Conservation (phyloP, 2,329 filamentous ascomycete species). For the Aspergillus sp. region DNA sequence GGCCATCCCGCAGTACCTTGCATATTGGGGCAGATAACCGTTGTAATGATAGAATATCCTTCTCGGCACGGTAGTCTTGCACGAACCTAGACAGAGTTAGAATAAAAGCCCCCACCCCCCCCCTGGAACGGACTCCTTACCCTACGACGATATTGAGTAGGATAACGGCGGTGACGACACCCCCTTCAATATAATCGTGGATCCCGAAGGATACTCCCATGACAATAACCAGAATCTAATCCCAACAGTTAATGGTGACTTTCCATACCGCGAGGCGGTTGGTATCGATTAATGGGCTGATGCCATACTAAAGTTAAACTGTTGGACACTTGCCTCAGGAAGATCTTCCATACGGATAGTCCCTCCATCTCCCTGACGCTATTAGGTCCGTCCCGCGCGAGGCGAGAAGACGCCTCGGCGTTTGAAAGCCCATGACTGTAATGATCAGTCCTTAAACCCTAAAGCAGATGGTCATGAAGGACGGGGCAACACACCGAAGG, state of each 20-base stretch:
- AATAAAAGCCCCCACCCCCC: background rate
- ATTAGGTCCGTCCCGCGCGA: slow-evolving; percentile 68
- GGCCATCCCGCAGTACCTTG: slow-evolving; percentile 57
- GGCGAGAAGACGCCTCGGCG: slow-evolving; percentile 64
- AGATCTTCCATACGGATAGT: slow-evolving; percentile 71
- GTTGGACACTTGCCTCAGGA: slow-evolving; percentile 75
- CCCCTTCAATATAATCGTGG: slow-evolving; percentile 58
- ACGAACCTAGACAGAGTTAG: slow-evolving; percentile 43
- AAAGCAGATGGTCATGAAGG: background rate
- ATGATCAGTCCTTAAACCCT: background rate
- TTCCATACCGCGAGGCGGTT: background rate
- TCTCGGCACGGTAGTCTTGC: slow-evolving; percentile 61
- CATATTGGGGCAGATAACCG: slow-evolving; percentile 58
- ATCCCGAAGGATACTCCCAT: slow-evolving; percentile 64
- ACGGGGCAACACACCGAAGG: slow-evolving; percentile 21
- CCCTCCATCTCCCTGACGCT: slow-evolving; percentile 69
- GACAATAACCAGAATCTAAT: slow-evolving; percentile 70
- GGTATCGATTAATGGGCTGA: background rate
- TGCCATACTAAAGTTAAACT: slow-evolving; percentile 65
- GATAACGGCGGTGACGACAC: slow-evolving; percentile 60
- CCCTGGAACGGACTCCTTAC: slow-evolving; percentile 21
- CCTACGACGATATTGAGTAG: slow-evolving; percentile 58
- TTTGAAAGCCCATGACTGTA: slow-evolving; percentile 60
- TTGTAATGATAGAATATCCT: slow-evolving; percentile 59
- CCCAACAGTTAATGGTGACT: slow-evolving; percentile 9